Conservation (phyloP, 169 alveolate species). For the Perkinsus olseni region DNA sequence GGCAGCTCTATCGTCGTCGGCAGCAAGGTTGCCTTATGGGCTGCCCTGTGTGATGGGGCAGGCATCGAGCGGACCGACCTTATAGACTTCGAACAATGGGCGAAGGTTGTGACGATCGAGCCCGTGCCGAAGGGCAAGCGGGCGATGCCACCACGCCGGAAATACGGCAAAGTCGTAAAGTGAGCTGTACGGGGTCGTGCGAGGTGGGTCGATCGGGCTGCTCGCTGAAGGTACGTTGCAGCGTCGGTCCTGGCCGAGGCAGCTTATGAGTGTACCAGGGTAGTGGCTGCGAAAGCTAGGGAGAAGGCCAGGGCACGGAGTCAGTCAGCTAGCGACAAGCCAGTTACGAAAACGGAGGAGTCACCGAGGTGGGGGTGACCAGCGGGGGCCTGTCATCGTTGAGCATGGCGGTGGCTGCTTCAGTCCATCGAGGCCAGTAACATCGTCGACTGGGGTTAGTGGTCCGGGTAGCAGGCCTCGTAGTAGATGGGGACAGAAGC, state of each 20-base stretch:
- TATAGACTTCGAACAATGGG: neutral
- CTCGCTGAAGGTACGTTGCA: neutral
- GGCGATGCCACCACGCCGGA: neutral
- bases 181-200: neutral
- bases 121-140: neutral
- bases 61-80: neutral
- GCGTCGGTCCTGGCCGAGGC: neutral
- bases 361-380: neutral
- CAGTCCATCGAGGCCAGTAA: neutral
- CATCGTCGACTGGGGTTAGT: neutral
- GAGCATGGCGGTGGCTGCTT: neutral
- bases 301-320: no score
- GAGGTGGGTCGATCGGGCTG: neutral
- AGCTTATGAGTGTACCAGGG: neutral
- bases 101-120: neutral
- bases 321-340: no score
- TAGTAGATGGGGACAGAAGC: neutral
- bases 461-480: neutral
- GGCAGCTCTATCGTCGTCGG: neutral
- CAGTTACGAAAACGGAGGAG: no score
- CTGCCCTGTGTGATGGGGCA: neutral
- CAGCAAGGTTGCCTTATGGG: neutral
- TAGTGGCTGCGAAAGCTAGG: neutral
- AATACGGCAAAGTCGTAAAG: neutral
- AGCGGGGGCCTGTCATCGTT: neutral